Evolutionary conservation across 2,329 filamentous ascomycete species (phyloP).

Genomic region (Exophiala calicioides): DNA sequence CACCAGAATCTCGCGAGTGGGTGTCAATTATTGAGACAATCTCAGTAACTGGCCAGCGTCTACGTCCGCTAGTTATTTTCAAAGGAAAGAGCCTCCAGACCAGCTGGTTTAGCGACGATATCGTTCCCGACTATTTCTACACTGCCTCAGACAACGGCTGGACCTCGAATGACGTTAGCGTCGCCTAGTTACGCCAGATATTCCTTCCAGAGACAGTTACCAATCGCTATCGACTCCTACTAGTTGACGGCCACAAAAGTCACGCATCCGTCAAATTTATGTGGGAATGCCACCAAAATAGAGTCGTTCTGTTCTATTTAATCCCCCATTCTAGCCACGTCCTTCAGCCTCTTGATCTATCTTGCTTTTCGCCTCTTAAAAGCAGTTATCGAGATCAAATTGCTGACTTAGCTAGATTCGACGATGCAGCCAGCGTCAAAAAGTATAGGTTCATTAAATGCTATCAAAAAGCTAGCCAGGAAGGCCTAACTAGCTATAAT

Average conservation of each 20-base stretch:
- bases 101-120: slow-evolving; percentile 25
- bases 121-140: slow-evolving; percentile 24
- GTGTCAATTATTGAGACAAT: slow-evolving; percentile 29
- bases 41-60: slow-evolving; percentile 11
- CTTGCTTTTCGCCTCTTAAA: slow-evolving; percentile 23
- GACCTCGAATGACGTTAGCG: slow-evolving; percentile 26
- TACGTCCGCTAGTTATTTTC: slow-evolving; percentile 30
- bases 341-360: slow-evolving; percentile 28
- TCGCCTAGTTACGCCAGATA: slow-evolving; percentile 26
- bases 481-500: not conserved
- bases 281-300: slow-evolving; percentile 23
- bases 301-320: slow-evolving; percentile 28
- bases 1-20: slow-evolving; percentile 21
- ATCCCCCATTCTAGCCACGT: slow-evolving; percentile 32
- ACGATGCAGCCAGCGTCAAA: slow-evolving; percentile 2
- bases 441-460: slow-evolving; percentile 8
- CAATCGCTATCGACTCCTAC: slow-evolving; percentile 18
- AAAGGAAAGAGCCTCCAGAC: slow-evolving; percentile 26
- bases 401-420: slow-evolving; percentile 12
- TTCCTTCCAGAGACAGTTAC: slow-evolving; percentile 22
- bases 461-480: slow-evolving; percentile 7
- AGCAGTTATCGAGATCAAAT: slow-evolving; percentile 50
- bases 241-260: slow-evolving; percentile 28
- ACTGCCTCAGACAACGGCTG: slow-evolving; percentile 27
- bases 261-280: slow-evolving; percentile 28